phyloP scores from a whole-genome alignment of 768 basidiomycete genomes.

The Tricholoma saponaceum region DNA sequence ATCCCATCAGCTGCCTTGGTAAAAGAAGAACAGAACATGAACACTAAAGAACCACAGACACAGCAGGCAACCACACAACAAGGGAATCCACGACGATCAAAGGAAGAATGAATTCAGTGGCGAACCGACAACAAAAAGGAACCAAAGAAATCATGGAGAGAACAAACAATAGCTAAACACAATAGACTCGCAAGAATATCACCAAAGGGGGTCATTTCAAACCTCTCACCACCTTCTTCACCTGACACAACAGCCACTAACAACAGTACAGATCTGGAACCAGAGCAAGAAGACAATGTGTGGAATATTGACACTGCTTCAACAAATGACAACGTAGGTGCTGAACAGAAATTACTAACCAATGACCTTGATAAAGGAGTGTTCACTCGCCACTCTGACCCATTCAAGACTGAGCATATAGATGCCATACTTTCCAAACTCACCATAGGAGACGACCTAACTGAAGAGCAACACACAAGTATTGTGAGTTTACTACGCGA shows the following conservation, averaged over 20 bases:
- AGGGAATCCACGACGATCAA: neutral
- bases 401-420: constrained; percentile 21
- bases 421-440: constrained; percentile 16
- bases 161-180: neutral
- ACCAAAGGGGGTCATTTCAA: constrained; percentile 9
- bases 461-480: constrained; percentile 14
- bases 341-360: neutral
- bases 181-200: neutral
- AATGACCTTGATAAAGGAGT: constrained; percentile 1
- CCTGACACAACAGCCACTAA: constrained; percentile 1
- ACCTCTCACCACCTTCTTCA: constrained; percentile 3
- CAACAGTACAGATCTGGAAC: neutral
- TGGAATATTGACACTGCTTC: constrained; percentile 4
- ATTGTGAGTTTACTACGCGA: constrained; percentile 20
- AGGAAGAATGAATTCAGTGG: neutral
- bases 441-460: too few relatives aligned
- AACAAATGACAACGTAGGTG: neutral
- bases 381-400: constrained; percentile 18
- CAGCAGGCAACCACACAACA: neutral
- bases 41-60: neutral
- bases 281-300: neutral
- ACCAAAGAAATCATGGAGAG: neutral
- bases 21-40: too few relatives aligned
- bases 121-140: neutral
- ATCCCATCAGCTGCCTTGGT: too few relatives aligned